phyloP scores from a whole-genome alignment of 2,329 filamentous ascomycete species.

The Colletotrichum sp. region DNA sequence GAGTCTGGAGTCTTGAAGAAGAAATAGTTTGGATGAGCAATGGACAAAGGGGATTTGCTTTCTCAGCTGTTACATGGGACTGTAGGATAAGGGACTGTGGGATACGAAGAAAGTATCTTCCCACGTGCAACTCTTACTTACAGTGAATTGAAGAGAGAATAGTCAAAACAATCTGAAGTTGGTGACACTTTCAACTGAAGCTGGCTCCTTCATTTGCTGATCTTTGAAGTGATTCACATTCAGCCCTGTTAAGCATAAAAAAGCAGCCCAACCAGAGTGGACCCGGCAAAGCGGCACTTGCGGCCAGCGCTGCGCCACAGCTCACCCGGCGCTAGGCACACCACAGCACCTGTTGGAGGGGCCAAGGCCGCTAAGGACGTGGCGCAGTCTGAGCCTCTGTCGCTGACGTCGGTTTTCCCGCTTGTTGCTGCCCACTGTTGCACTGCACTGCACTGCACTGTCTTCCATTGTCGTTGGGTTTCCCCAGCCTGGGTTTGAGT shows the following conservation, averaged over 20 bases:
- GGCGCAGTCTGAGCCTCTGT: conserved; percentile 7
- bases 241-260: neutral
- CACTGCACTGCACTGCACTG: neutral
- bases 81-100: too few species aligned
- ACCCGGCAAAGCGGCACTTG: neutral
- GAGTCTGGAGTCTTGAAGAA: neutral
- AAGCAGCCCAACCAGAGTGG: neutral
- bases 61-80: neutral
- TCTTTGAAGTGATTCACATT: neutral
- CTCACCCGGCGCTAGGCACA: neutral
- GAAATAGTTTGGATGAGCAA: neutral
- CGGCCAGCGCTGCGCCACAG: conserved; percentile 9
- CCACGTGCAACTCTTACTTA: neutral
- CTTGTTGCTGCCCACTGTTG: neutral
- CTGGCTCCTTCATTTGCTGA: neutral
- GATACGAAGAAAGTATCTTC: too few species aligned
- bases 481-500: conserved; percentile 9
- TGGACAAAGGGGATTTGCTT: neutral
- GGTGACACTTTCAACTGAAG: neutral
- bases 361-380: neutral
- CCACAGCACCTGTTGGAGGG: neutral
- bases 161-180: neutral
- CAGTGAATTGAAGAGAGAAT: neutral
- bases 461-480: conserved; percentile 1
- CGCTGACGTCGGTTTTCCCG: conserved; percentile 27